Evolutionary conservation across 2,329 filamentous ascomycete genomes (phyloP).

Genomic region (Geoglossum cookeanum): DNA sequence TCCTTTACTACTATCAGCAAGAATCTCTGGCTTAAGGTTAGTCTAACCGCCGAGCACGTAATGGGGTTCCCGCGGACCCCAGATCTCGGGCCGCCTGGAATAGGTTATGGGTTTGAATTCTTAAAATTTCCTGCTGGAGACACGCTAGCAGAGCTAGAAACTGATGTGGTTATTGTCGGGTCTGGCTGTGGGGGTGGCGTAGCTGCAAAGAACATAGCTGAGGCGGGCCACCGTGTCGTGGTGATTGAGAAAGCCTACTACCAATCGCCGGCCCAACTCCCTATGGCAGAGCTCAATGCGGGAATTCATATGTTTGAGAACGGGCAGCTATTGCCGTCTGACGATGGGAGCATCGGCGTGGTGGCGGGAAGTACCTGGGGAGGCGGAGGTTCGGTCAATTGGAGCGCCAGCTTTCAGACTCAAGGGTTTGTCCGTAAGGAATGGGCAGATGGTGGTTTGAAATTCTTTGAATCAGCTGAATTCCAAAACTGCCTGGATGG

Average conservation of each 20-base stretch:
- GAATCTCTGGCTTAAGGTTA: conserved; percentile 32
- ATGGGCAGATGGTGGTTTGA: conserved; percentile 54
- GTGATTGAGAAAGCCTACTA: conserved; percentile 73
- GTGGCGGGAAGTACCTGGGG: conserved; percentile 59
- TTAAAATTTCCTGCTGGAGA: conserved; percentile 33
- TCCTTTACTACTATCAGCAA: conserved; percentile 30
- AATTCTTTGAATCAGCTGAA: conserved; percentile 52
- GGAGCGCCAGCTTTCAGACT: conserved; percentile 49
- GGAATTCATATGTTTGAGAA: conserved; percentile 49
- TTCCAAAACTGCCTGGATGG: conserved; percentile 67
- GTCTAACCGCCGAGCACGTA: conserved; percentile 28
- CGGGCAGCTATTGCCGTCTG: conserved; percentile 34
- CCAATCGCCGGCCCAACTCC: conserved; percentile 51
- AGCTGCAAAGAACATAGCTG: conserved; percentile 58
- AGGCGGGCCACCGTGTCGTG: conserved; percentile 55
- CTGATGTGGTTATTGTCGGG: conserved; percentile 71
- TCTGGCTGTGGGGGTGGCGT: conserved; percentile 77
- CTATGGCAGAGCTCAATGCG: conserved; percentile 48
- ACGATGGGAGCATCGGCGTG: conserved; percentile 33
- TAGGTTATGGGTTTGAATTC: conserved; percentile 39
- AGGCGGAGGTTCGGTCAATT: conserved; percentile 77
- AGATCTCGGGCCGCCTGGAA: conserved; percentile 31
- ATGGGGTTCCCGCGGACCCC: conserved; percentile 36
- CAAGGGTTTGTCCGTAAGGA: conserved; percentile 61
- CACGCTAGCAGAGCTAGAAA: conserved; percentile 42